Evolutionary conservation across 208 protist genomes (phyloP), one percentile per base, ranked within the genome.

Genomic region (Phytomonas sp.): DNA sequence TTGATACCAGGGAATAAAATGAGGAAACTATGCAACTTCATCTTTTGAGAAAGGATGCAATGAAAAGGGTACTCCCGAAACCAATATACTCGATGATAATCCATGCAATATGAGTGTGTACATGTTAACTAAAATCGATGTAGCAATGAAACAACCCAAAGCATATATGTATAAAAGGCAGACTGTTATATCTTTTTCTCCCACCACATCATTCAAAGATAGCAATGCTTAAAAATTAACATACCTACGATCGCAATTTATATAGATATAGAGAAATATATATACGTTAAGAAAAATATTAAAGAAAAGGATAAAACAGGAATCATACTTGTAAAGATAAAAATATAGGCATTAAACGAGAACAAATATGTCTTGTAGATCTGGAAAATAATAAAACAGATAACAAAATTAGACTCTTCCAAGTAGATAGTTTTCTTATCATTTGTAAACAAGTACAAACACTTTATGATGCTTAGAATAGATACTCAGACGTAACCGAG

Each of bases 331-430:
- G 31, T 10, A 34, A 42, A 4, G 31, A 64, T 64, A 64, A 16
- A 64, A 64, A 64, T 42, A 64, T 64, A 23, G 31, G 19, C 12
- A 64, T 40, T 16, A 49, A 49, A 19, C 6, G 40, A 49, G 14
- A 4, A 16, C 14, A 16, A 49, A 49, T 49, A 49, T 49, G 40
- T 49, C 40, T 16, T 12, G 2, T 49, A 23, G 12, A 19, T 19
- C 40, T 23, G 14, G 10, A 12, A 19, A 19, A 23, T 2, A 49
- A 49, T 49, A 49, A 49, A 23, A 62, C 19, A 42, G 60, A 64
- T 64, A 64, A n/a, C 5, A 10, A 30, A 70, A 30, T 62, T 70
- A 61, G 29, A 56, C 11, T 70, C 30, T 30, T 70, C n/a, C 34
- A 5, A 49, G 12, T 37, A 16, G 40, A 49, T 49, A 19, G 14